These are phyloP conservation scores for Pestalotiopsis sp. DNA, from an alignment of 2,329 filamentous ascomycete species.

Conservation along the genomic window DNA sequence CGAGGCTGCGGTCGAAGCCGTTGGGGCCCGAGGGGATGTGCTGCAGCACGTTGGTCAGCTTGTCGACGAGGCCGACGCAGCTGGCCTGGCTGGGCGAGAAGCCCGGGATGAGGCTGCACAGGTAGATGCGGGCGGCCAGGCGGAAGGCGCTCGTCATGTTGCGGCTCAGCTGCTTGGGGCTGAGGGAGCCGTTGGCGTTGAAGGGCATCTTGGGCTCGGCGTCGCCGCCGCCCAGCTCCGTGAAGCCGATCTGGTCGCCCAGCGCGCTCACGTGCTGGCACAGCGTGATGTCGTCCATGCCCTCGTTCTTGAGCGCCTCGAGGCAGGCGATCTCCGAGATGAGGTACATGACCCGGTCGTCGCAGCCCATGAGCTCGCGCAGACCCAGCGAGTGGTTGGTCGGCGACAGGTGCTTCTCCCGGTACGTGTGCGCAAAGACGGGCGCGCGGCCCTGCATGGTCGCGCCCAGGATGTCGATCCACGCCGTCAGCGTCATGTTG, in stretches of 20 bases:
- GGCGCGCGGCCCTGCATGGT: constrained; percentile 89
- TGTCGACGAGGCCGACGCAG: constrained; percentile 76
- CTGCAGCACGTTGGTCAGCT: constrained; percentile 75
- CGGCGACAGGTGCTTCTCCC: constrained; percentile 83
- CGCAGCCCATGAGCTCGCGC: constrained; percentile 94
- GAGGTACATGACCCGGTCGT: constrained; percentile 96
- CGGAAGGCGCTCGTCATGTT: constrained; percentile 94
- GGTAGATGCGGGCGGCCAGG: constrained; percentile 89
- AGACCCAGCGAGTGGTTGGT: constrained; percentile 69
- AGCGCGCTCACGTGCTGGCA: constrained; percentile 90
- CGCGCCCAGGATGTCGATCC: constrained; percentile 96
- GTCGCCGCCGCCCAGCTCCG: constrained; percentile 63
- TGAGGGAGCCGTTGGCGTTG: constrained; percentile 73
- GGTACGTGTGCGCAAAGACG: constrained; percentile 91
- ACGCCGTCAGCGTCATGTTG: constrained; percentile 91
- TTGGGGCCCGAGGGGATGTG: constrained; percentile 79
- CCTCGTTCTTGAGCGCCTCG: constrained; percentile 81
- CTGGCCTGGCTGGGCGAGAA: constrained; percentile 76
- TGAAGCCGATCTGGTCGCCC: constrained; percentile 82
- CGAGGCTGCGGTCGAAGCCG: constrained; percentile 87
- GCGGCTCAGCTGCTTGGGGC: constrained; percentile 79
- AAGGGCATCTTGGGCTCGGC: constrained; percentile 59
- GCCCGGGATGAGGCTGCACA: constrained; percentile 92
- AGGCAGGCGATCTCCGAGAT: constrained; percentile 97
- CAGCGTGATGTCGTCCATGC: constrained; percentile 82